Evolutionary conservation across 129 eudicot genomes (phyloP), one percentile per base, ranked within the genome.

Genomic region (Centaurea solstitialis): DNA sequence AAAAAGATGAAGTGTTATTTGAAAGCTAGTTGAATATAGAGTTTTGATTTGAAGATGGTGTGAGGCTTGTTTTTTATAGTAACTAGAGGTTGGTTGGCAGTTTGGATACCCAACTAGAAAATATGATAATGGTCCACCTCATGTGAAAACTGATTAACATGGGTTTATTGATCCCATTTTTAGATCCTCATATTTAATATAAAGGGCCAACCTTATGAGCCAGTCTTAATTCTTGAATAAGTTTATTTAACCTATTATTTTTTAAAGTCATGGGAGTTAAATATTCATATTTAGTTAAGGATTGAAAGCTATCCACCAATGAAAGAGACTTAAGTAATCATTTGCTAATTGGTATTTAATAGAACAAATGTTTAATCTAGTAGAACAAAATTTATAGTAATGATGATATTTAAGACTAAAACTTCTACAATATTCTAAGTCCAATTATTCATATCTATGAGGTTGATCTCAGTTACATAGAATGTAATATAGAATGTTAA

Each of bases 111-210:
- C 35, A 35, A 9, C 24, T 57, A 26, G 41, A 24, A 21, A 50
- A 79, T 59, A 70, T 53, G 33, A 79, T 57, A 17, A 71, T 71
- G 83, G 18, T 20, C 83, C 77, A 79, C 70, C 64, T 71, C 72
- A 71, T 71, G 83, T 79, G 83, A 79, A 79, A 59, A 71, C 39
- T 71, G 38, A 39, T 39, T 9, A 39, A 79, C 83, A 71, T 79
- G 83, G 41, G 70, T 78, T 45, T 53, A 20, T 22, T 30, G 30
- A 26, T 26, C 2, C 37, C 43, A 33, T 45, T 28, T n/a, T 68
- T 53, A 69, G 7, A 35, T 47, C 11, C 8, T 3, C 4, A 11
- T 13, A 79, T 24, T 79, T 68, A 45, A 41, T 28, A 68, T 40
- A 41, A 26, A 78, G 18, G 40, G 47, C 20, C 61, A 50, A 50